phyloP scores from a whole-genome alignment of 345 rosid genomes.

The Gossypium thurberi region DNA sequence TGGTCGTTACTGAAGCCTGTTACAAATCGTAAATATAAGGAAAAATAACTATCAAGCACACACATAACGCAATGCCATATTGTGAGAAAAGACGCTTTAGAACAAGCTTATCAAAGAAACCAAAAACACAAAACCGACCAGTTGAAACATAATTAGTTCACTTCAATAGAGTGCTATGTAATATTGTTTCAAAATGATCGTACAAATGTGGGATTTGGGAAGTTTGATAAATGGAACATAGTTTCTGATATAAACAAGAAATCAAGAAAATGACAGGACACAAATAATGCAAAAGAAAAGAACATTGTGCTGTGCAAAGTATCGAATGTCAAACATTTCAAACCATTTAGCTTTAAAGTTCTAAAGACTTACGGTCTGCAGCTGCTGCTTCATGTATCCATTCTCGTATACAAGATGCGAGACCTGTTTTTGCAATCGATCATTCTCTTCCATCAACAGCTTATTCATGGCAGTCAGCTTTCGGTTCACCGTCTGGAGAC shows the following conservation, averaged over 20 bases:
- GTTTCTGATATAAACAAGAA: neutral
- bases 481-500: slow-evolving; percentile 83
- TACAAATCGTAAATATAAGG: neutral
- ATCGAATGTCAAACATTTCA: neutral
- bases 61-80: neutral
- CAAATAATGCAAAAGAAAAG: neutral
- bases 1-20: slow-evolving; percentile 88
- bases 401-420: slow-evolving; percentile 91
- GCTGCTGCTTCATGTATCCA: slow-evolving; percentile 77
- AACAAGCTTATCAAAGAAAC: slow-evolving; percentile 1
- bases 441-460: slow-evolving; percentile 97
- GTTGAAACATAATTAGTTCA: neutral
- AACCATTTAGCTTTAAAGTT: neutral
- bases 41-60: neutral
- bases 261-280: neutral
- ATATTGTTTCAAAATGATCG: neutral
- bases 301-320: neutral
- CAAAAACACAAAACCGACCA: neutral
- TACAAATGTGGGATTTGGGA: neutral
- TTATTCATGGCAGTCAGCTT: slow-evolving; percentile 93
- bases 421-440: slow-evolving; percentile 95
- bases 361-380: slow-evolving; percentile 44
- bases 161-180: neutral
- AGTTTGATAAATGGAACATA: neutral
- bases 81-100: neutral